Evolutionary conservation across 2,329 filamentous ascomycete species (phyloP).

Genomic region (Hypoxylon sp.): DNA sequence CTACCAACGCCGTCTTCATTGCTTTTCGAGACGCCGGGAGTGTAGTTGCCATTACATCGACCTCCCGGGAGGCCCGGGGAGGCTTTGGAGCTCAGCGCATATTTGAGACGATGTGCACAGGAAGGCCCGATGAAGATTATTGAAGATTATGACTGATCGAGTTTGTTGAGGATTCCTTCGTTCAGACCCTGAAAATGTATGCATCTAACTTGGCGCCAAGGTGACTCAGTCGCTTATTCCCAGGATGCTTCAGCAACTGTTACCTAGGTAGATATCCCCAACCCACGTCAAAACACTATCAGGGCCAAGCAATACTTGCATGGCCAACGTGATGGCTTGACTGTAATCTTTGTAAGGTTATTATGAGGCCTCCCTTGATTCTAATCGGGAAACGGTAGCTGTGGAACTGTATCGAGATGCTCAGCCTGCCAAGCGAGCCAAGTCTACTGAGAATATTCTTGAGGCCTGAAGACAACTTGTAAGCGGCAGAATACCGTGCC

Average conservation of each 20-base stretch:
- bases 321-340: neutral
- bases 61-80: neutral
- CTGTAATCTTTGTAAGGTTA: neutral
- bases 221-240: slow-evolving; percentile 2
- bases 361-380: slow-evolving; percentile 2
- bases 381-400: neutral
- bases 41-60: neutral
- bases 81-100: slow-evolving; percentile 9
- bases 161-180: slow-evolving; percentile 10
- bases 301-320: neutral
- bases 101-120: slow-evolving; percentile 8
- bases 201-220: slow-evolving; percentile 32
- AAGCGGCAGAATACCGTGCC: neutral
- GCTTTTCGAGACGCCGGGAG: neutral
- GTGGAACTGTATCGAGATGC: slow-evolving; percentile 14
- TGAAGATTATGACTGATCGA: slow-evolving; percentile 32
- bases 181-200: slow-evolving; percentile 8
- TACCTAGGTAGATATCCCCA: neutral
- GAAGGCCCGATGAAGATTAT: slow-evolving; percentile 32
- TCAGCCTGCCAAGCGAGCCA: slow-evolving; percentile 35
- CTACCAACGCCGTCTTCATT: neutral
- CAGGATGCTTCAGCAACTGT: slow-evolving; percentile 5
- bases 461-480: slow-evolving; percentile 2
- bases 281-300: neutral
- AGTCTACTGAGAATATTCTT: slow-evolving; percentile 28